Conservation (phyloP, 208 protist species). For the Naegleria lovaniensis region DNA sequence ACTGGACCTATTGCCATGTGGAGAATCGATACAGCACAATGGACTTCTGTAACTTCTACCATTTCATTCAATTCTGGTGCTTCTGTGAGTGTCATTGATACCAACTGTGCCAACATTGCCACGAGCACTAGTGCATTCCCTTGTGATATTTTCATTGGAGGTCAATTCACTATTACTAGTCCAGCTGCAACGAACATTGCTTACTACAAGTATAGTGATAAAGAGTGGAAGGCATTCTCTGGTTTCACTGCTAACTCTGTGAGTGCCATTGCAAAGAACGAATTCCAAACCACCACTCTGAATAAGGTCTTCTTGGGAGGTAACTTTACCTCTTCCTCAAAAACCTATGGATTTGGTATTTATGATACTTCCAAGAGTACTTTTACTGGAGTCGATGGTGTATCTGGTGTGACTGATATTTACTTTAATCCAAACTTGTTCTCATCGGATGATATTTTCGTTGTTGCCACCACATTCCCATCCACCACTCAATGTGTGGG, state of each 20-base stretch:
- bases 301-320: background rate
- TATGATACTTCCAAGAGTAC: background rate
- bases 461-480: background rate
- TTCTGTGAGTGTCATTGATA: background rate
- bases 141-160: background rate
- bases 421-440: background rate
- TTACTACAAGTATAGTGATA: background rate
- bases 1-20: conserved; percentile 1
- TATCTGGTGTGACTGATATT: background rate
- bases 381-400: background rate
- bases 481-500: background rate
- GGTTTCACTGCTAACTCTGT: background rate
- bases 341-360: background rate
- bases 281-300: background rate
- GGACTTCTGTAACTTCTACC: background rate
- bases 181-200: background rate
- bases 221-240: background rate
- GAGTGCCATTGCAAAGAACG: background rate
- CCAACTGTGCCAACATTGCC: background rate
- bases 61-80: background rate
- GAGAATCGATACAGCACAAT: background rate
- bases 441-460: background rate
- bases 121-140: background rate
- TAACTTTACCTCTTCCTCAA: background rate
- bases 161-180: background rate